A percentile compares a stretch with the other conserved stretches of the same genome.
Evolutionary conservation across 1,284 basidiomycete genomes (phyloP).

Genomic region (Papiliotrema laurentii): DNA sequence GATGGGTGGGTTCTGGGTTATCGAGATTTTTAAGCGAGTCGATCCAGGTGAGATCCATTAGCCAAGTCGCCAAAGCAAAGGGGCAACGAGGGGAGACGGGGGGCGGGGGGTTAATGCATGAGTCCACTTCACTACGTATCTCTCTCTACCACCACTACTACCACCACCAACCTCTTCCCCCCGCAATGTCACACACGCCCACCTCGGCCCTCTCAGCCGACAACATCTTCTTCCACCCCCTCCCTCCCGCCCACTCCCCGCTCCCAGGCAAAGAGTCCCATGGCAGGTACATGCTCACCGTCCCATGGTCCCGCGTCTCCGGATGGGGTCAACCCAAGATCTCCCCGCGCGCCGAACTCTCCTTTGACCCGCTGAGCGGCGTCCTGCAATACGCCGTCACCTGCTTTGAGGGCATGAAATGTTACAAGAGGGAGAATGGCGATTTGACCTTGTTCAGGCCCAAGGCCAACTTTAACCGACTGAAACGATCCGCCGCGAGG

Average conservation of each 20-base stretch:
- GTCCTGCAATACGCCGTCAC: conserved; percentile 45
- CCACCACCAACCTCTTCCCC: neutral
- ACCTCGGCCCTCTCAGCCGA: conserved; percentile 24
- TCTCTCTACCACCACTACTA: neutral
- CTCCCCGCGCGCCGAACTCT: conserved; percentile 28
- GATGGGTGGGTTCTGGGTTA: no score
- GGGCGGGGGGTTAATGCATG: no score
- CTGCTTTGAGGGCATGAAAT: conserved; percentile 49
- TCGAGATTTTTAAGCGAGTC: no score
- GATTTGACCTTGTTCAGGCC: conserved; percentile 42
- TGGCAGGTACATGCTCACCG: conserved; percentile 38
- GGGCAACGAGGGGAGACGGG: no score
- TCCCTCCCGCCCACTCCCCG: conserved; percentile 28
- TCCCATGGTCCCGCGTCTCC: conserved; percentile 33
- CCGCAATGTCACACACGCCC: conserved; percentile 5
- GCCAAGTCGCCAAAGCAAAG: no score
- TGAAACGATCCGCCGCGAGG: conserved; percentile 41
- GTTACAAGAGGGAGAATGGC: conserved; percentile 42
- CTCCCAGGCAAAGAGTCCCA: conserved; percentile 28
- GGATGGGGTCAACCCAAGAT: conserved; percentile 46
- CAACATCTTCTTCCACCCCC: conserved; percentile 38
- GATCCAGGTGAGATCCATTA: no score
- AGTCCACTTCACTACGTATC: no score
- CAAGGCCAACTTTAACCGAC: conserved; percentile 39
- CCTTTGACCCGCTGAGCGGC: conserved; percentile 40